Conservation (phyloP, 441 rosid genomes). For the Manihot esculenta region DNA sequence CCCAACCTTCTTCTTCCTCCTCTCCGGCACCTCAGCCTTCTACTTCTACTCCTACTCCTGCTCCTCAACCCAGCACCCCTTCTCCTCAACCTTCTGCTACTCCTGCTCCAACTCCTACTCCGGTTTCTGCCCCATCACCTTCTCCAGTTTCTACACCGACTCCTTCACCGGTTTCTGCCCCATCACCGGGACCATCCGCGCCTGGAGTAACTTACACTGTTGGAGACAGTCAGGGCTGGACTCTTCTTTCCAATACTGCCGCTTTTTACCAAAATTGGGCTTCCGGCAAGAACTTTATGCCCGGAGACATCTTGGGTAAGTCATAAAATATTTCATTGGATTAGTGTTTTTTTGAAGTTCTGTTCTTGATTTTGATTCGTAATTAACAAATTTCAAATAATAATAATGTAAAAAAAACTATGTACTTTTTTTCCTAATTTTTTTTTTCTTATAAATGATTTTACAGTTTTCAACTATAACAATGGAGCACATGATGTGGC, state of each 20-base stretch:
- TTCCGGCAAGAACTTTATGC: slow-evolving; percentile 26
- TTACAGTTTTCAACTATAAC: slow-evolving; percentile 40
- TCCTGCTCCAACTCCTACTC: slow-evolving; percentile 17
- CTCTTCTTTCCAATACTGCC: background rate
- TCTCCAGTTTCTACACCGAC: slow-evolving; percentile 15
- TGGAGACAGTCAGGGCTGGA: slow-evolving; percentile 41
- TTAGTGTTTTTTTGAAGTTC: background rate
- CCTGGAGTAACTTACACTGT: slow-evolving; percentile 26
- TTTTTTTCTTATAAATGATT: background rate
- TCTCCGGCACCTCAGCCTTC: slow-evolving; percentile 25
- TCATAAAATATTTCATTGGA: too few relatives aligned
- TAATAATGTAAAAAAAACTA: too few relatives aligned
- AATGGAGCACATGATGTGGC: slow-evolving; percentile 43
- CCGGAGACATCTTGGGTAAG: slow-evolving; percentile 43
- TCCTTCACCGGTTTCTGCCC: slow-evolving; percentile 1
- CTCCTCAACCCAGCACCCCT: background rate
- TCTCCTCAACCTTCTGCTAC: slow-evolving; percentile 13
- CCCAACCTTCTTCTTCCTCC: slow-evolving; percentile 26
- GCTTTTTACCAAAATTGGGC: slow-evolving; percentile 33
- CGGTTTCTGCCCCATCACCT: slow-evolving; percentile 19
- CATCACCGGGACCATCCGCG: slow-evolving; percentile 5
- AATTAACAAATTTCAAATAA: too few relatives aligned
- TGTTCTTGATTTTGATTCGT: too few relatives aligned
- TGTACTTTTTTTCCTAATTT: background rate
- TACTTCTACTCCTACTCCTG: slow-evolving; percentile 15